These are phyloP conservation scores for Shiraia sp. DNA, from an alignment of 2,329 filamentous ascomycete genomes.

Conservation along the genomic window DNA sequence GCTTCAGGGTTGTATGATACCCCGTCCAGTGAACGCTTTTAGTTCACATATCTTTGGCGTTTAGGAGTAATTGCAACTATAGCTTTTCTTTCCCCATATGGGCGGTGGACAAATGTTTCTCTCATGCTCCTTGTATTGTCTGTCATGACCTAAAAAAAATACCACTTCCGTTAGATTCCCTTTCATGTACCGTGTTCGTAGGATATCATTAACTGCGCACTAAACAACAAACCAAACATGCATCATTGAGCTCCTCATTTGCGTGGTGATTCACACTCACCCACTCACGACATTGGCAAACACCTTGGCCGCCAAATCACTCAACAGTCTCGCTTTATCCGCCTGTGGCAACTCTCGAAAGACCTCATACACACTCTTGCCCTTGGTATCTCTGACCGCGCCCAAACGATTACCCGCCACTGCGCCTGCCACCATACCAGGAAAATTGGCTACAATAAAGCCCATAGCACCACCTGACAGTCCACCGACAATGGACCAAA, in stretches of 20 bases:
- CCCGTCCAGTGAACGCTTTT: not conserved
- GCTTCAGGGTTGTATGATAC: not conserved
- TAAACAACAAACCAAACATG: no score
- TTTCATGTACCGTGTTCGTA: not conserved
- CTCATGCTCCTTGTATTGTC: no score
- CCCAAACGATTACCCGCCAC: slow-evolving; percentile 93
- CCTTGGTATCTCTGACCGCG: slow-evolving; percentile 82
- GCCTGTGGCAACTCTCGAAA: slow-evolving; percentile 85
- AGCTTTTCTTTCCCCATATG: not conserved
- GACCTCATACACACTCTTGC: slow-evolving; percentile 93
- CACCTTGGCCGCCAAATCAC: slow-evolving; percentile 82
- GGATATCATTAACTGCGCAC: not conserved
- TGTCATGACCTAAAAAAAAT: not conserved
- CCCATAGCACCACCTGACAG: slow-evolving; percentile 87
- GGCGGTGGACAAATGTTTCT: not conserved
- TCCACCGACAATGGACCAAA: slow-evolving; percentile 87
- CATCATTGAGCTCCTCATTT: no score
- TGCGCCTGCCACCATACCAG: slow-evolving; percentile 84
- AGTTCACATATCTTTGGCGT: slow-evolving; percentile 1
- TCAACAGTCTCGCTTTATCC: slow-evolving; percentile 79
- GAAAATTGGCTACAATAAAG: slow-evolving; percentile 92
- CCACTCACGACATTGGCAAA: slow-evolving; percentile 72
- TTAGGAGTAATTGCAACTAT: not conserved
- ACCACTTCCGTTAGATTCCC: not conserved
- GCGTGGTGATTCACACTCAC: not conserved